Evolutionary conservation across 768 basidiomycete genomes (phyloP), one percentile per base, ranked within the genome.

Genomic region (Kwoniella dejecticola): DNA sequence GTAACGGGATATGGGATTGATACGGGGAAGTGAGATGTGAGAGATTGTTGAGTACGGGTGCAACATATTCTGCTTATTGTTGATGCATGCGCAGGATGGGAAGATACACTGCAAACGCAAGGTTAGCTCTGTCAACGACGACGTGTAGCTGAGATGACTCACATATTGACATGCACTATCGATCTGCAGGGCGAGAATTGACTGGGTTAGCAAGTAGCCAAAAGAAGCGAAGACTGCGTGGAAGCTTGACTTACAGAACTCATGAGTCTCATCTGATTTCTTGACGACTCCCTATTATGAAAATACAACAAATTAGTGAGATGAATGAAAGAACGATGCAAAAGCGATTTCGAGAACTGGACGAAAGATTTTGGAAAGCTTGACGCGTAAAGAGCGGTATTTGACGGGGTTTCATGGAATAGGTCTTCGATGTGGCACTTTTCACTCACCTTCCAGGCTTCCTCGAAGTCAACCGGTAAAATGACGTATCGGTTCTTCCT

Each of bases 401-500:
- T 62, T 49, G 21, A 41, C 47, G 59, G 38, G 23, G 24, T 38
- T 50, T 42, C 21, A 21, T 45, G 2, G 8, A 45, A 7, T 26
- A 17, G 5, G 1, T 21, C 7, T 8, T 46, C 55, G 23, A 67
- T 64, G 67, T 68, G 67, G 48, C 47, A 82, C 87, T 88, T 30
- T n/a, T 31, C 15, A 85, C 90, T 74, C 68, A 95, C 93, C 85
- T 97, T 98, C 94, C 94, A 99, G 76, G 93, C 93, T 80, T 98
- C 95, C 78, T 99, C 96, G 72, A 99, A 98, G 84, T 99, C 96
- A 13, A 89, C 85, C 0, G 96, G 95, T 21, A 98, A 82, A 75
- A 99, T 94, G 46, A 99, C 86, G 81, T 99, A 99, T 74, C 95
- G 89, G 80, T 98, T 97, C 82, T 97, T 97, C 60, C 95, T 88